Evolutionary conservation across 352 stramenopile genomes (phyloP).

Genomic region (Globisporangium irregulare): DNA sequence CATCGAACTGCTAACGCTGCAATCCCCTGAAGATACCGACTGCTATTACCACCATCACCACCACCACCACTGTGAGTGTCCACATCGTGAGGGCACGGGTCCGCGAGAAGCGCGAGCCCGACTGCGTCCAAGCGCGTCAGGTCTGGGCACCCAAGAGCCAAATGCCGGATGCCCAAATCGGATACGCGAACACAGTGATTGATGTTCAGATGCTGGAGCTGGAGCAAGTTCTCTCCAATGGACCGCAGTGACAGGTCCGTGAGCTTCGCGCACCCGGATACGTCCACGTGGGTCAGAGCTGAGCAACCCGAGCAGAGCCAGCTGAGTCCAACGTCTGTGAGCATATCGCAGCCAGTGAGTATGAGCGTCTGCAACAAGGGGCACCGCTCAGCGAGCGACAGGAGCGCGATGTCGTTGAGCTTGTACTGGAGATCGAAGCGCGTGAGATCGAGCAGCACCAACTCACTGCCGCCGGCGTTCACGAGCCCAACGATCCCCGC

Average conservation of each 20-base stretch:
- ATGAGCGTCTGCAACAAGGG: constrained; percentile 44
- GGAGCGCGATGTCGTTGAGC: constrained; percentile 88
- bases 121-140: constrained; percentile 41
- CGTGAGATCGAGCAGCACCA: constrained; percentile 78
- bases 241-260: constrained; percentile 84
- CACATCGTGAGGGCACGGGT: constrained; percentile 15
- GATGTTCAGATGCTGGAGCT: constrained; percentile 49
- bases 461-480: constrained; percentile 49
- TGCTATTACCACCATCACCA: not conserved
- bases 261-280: constrained; percentile 84
- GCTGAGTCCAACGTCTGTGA: constrained; percentile 91
- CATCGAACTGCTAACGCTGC: constrained; percentile 34
- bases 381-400: constrained; percentile 75
- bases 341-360: constrained; percentile 84
- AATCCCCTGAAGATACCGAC: constrained; percentile 25
- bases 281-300: constrained; percentile 78
- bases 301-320: constrained; percentile 86
- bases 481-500: constrained; percentile 77
- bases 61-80: not conserved
- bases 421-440: constrained; percentile 90
- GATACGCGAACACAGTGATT: constrained; percentile 47
- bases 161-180: constrained; percentile 47
- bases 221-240: constrained; percentile 75
- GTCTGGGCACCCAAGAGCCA: constrained; percentile 46
- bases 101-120: constrained; percentile 42